These are phyloP conservation scores for Stygiomarasmius scandens DNA, from an alignment of 1,284 basidiomycete genomes.

Conservation along the genomic window DNA sequence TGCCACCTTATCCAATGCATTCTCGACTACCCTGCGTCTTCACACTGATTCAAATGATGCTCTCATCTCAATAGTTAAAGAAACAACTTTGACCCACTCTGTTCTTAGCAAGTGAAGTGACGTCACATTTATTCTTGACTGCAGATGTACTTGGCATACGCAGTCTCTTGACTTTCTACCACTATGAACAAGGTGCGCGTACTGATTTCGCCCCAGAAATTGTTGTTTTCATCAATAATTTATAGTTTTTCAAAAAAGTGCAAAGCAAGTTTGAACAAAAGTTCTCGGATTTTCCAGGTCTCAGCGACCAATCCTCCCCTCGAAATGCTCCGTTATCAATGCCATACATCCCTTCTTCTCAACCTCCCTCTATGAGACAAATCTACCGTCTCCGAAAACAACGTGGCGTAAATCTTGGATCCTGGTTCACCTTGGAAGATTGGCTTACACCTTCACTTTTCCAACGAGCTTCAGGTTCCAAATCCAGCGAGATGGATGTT, in stretches of 20 bases:
- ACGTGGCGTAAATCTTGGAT: conserved; percentile 82
- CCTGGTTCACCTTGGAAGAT: conserved; percentile 78
- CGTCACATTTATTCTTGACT: no score
- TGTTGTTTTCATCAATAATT: not conserved
- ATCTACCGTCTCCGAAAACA: conserved; percentile 73
- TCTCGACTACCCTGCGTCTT: no score
- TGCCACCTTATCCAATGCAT: no score
- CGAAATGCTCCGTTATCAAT: not conserved
- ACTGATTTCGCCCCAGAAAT: not conserved
- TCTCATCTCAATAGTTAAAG: no score
- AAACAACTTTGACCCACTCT: no score
- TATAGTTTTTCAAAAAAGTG: conserved; percentile 9
- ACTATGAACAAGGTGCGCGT: not conserved
- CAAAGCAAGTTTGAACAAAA: conserved; percentile 7
- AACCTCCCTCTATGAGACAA: conserved; percentile 1
- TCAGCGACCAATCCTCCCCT: not conserved
- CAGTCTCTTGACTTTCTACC: not conserved
- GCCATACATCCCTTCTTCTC: not conserved
- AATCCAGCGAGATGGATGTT: conserved; percentile 77
- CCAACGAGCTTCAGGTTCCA: conserved; percentile 52
- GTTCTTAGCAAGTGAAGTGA: no score
- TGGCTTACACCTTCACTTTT: conserved; percentile 72
- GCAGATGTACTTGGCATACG: no score
- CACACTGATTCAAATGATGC: no score
- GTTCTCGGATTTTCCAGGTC: not conserved